These are phyloP conservation scores for Calocera cornea DNA, from an alignment of 768 basidiomycete species.

Conservation along the genomic window DNA sequence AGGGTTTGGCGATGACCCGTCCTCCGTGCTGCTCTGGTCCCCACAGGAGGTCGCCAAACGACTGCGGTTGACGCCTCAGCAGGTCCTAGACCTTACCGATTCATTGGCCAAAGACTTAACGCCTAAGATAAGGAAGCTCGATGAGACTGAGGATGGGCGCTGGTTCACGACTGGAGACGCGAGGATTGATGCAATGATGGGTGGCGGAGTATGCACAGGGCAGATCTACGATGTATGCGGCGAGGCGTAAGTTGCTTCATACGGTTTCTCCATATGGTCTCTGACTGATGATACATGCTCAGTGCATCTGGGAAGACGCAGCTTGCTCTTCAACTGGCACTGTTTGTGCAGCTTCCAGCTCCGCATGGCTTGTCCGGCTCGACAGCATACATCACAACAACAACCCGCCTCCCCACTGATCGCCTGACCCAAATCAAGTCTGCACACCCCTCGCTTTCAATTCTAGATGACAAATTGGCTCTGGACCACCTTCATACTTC, in stretches of 20 bases:
- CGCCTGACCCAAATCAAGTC: constrained; percentile 55
- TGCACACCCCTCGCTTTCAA: constrained; percentile 35
- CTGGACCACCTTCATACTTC: constrained; percentile 50
- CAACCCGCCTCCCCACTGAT: constrained; percentile 49
- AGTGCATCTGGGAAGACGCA: constrained; percentile 96
- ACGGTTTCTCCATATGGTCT: background rate
- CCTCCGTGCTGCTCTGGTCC: background rate
- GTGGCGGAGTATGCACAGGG: constrained; percentile 66
- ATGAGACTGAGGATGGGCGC: constrained; percentile 30
- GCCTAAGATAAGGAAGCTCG: constrained; percentile 31
- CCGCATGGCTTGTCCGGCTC: constrained; percentile 51
- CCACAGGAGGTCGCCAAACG: constrained; percentile 41
- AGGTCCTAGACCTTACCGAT: constrained; percentile 40
- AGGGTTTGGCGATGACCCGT: background rate
- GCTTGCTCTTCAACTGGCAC: constrained; percentile 67
- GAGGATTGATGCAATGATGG: constrained; percentile 51
- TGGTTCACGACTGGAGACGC: constrained; percentile 63
- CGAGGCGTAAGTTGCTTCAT: constrained; percentile 49
- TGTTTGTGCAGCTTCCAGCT: constrained; percentile 55
- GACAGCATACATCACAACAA: constrained; percentile 65
- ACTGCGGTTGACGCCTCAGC: constrained; percentile 38
- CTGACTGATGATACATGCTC: constrained; percentile 10
- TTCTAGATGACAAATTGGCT: constrained; percentile 26
- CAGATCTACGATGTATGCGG: constrained; percentile 81
- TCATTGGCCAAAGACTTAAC: constrained; percentile 34